Evolutionary conservation across 2,329 filamentous ascomycete species (phyloP).

Genomic region (Curvularia verruculosa): DNA sequence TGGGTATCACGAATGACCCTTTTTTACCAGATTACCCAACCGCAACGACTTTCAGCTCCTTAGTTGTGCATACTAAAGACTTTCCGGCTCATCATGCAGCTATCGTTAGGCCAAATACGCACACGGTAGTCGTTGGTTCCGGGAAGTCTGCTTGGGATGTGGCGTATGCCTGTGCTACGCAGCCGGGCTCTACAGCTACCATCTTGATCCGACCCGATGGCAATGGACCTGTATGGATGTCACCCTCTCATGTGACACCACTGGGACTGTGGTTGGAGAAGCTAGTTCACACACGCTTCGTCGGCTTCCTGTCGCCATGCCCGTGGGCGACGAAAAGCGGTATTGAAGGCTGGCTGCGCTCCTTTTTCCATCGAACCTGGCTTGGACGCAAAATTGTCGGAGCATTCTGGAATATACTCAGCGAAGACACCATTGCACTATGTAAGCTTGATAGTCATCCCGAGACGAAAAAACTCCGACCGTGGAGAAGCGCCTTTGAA

Average conservation of each 20-base stretch:
- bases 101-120: constrained; percentile 45
- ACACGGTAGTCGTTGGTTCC: constrained; percentile 62
- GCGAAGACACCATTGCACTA: constrained; percentile 58
- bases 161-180: constrained; percentile 62
- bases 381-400: constrained; percentile 63
- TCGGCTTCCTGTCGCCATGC: constrained; percentile 78
- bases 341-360: constrained; percentile 58
- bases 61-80: constrained; percentile 64
- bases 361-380: constrained; percentile 63
- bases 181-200: constrained; percentile 55
- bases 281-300: constrained; percentile 68
- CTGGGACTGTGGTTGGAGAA: constrained; percentile 72
- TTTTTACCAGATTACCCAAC: constrained; percentile 61
- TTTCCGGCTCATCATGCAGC: constrained; percentile 52
- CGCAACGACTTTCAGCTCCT: constrained; percentile 57
- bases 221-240: constrained; percentile 65
- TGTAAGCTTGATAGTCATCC: constrained; percentile 54
- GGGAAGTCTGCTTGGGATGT: constrained; percentile 70
- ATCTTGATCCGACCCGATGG: constrained; percentile 66
- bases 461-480: constrained; percentile 51
- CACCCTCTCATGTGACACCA: constrained; percentile 68
- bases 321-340: constrained; percentile 71
- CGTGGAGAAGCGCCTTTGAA: constrained; percentile 56
- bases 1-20: constrained; percentile 65
- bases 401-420: constrained; percentile 63